These are phyloP conservation scores for Bolboschoenoplectus hybrid DNA, from an alignment of 202 grass and related monocot genomes.

Conservation along the genomic window DNA sequence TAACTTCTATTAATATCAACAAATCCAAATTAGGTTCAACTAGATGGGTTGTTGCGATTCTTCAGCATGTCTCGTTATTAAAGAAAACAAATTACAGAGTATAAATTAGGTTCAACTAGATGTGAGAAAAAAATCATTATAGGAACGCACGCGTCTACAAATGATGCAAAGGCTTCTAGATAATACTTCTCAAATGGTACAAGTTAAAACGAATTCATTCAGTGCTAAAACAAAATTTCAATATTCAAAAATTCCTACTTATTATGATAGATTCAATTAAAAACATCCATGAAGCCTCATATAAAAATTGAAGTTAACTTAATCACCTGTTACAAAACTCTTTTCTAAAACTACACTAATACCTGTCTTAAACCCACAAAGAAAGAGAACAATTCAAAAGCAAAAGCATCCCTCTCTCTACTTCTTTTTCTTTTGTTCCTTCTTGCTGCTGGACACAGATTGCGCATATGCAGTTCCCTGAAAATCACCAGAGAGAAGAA, in stretches of 20 bases:
- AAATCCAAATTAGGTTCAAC: too few species aligned
- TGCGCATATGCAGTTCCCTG: constrained; percentile 65
- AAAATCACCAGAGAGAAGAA: constrained; percentile 23
- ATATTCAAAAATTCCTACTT: constrained; percentile 29
- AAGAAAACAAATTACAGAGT: too few species aligned
- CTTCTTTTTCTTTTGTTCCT: constrained; percentile 82
- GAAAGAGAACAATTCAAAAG: constrained; percentile 19
- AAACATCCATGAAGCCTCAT: constrained; percentile 16
- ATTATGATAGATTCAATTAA: constrained; percentile 21
- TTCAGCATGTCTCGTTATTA: too few species aligned
- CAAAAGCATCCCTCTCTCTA: constrained; percentile 22
- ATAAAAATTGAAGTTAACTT: constrained; percentile 32
- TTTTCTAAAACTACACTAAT: constrained; percentile 40
- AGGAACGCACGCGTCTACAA: too few species aligned
- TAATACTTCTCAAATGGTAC: not conserved
- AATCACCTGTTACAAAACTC: constrained; percentile 37
- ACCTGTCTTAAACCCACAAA: constrained; percentile 1
- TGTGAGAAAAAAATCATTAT: too few species aligned
- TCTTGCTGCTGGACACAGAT: constrained; percentile 46
- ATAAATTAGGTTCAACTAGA: too few species aligned
- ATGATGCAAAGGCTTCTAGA: not conserved
- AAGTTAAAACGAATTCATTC: not conserved
- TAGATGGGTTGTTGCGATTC: too few species aligned
- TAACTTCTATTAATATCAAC: too few species aligned
- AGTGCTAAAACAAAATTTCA: not conserved